These are phyloP conservation scores for Pseudocercospora ulei DNA, from an alignment of 2,329 filamentous ascomycete genomes.

Conservation along the genomic window DNA sequence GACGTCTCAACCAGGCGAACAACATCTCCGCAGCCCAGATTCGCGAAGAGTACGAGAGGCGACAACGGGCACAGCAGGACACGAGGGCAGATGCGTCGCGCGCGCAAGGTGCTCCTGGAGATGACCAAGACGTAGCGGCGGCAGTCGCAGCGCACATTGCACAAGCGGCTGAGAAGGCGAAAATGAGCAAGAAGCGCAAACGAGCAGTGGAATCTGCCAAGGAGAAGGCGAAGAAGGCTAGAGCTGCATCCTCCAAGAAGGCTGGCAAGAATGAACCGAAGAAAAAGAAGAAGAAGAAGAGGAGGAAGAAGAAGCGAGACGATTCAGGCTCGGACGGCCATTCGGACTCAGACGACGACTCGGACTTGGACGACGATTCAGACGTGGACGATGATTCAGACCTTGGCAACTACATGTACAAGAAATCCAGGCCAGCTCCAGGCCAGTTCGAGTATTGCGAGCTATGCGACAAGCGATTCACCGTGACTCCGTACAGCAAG, in stretches of 20 bases:
- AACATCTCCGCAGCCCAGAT: slow-evolving; percentile 62
- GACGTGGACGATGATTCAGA: slow-evolving; percentile 42
- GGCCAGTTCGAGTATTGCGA: slow-evolving; percentile 86
- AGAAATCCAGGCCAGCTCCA: slow-evolving; percentile 54
- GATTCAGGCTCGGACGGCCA: slow-evolving; percentile 30
- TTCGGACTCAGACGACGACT: slow-evolving; percentile 32
- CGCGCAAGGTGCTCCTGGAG: slow-evolving; percentile 26
- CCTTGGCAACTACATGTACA: slow-evolving; percentile 43
- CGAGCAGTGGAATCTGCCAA: slow-evolving; percentile 45
- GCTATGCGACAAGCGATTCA: slow-evolving; percentile 76
- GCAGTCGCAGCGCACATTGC: slow-evolving; percentile 38
- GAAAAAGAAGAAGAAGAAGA: slow-evolving; percentile 40
- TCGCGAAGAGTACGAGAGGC: slow-evolving; percentile 49
- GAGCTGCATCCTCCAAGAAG: slow-evolving; percentile 38
- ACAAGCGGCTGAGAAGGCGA: slow-evolving; percentile 31
- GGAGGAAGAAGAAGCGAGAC: slow-evolving; percentile 8
- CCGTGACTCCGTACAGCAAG: slow-evolving; percentile 80
- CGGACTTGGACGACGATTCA: slow-evolving; percentile 38
- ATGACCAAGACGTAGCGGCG: slow-evolving; percentile 28
- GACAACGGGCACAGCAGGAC: slow-evolving; percentile 37
- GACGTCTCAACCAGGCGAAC: slow-evolving; percentile 46
- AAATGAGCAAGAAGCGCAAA: slow-evolving; percentile 48
- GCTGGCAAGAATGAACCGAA: slow-evolving; percentile 39
- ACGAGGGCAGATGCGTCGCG: slow-evolving; percentile 30
- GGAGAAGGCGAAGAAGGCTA: slow-evolving; percentile 37